phyloP scores from a whole-genome alignment of 2,329 filamentous ascomycete genomes.

The Fusarium tricinctum region DNA sequence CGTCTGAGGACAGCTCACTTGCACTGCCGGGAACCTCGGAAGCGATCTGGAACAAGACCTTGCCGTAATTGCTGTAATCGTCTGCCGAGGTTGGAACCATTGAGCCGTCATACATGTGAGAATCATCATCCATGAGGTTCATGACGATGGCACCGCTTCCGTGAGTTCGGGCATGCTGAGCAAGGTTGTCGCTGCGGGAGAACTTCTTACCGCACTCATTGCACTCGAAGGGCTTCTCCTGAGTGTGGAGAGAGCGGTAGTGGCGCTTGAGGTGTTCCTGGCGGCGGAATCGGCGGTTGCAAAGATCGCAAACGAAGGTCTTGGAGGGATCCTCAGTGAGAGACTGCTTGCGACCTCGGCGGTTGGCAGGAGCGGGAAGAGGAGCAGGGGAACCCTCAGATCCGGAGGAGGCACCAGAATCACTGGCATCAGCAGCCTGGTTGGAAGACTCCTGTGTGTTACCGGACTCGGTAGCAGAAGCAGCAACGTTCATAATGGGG shows the following conservation, averaged over 20 bases:
- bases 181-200: conserved; percentile 96
- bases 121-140: conserved; percentile 83
- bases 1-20: conserved; percentile 70
- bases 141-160: conserved; percentile 91
- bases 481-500: conserved; percentile 61
- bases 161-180: conserved; percentile 95
- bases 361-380: conserved; percentile 76
- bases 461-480: conserved; percentile 54
- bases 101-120: conserved; percentile 58
- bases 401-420: conserved; percentile 58
- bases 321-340: conserved; percentile 97
- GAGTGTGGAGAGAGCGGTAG: conserved; percentile 97
- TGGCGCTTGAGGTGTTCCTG: conserved; percentile 99
- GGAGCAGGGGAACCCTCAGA: conserved; percentile 61
- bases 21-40: conserved; percentile 78
- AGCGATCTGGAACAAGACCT: conserved; percentile 85
- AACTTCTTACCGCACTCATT: conserved; percentile 99
- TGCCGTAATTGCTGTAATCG: conserved; percentile 78
- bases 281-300: conserved; percentile 95
- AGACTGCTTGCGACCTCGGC: conserved; percentile 97
- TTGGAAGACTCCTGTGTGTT: conserved; percentile 55
- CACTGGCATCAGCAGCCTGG: conserved; percentile 56
- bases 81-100: conserved; percentile 64
- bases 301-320: conserved; percentile 96
- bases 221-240: conserved; percentile 99